Percentiles rank a stretch among this genome's conserved stretches.
Conservation (phyloP, 148 eudicot species). For the Nyssa sinensis region DNA sequence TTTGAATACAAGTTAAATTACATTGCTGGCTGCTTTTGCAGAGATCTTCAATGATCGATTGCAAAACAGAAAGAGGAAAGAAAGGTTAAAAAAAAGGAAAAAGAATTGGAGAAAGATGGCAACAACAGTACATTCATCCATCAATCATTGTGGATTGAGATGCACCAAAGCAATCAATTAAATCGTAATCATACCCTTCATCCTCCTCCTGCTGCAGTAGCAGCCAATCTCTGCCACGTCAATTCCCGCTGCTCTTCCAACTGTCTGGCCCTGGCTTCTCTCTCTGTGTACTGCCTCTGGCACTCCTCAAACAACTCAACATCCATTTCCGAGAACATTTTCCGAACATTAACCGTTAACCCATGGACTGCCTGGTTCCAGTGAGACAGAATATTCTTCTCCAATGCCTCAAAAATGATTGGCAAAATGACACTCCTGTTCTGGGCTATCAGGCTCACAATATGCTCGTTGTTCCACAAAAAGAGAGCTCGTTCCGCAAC, state of each 20-base stretch:
- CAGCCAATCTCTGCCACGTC: conserved; percentile 21
- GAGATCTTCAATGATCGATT: background rate
- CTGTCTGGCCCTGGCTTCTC: conserved; percentile 8
- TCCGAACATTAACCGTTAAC: conserved; percentile 27
- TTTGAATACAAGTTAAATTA: background rate
- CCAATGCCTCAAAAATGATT: conserved; percentile 26
- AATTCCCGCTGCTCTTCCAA: conserved; percentile 15
- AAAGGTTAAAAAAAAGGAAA: background rate
- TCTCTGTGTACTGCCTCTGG: conserved; percentile 17
- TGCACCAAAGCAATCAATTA: background rate
- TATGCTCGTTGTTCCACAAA: conserved; percentile 31
- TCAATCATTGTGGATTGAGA: background rate
- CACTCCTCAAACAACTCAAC: conserved; percentile 25
- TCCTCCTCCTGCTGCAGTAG: conserved; percentile 15
- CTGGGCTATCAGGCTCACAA: conserved; percentile 19
- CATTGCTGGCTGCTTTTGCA: background rate
- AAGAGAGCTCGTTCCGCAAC: conserved; percentile 31
- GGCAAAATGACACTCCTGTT: conserved; percentile 29
- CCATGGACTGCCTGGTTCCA: conserved; percentile 26
- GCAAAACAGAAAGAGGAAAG: background rate
- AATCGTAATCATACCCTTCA: background rate
- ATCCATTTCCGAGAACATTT: conserved; percentile 34
- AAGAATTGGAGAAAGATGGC: background rate
- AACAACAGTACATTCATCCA: background rate
- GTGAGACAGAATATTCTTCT: conserved; percentile 25